Conservation (phyloP, 139 green algal genomes). For the Chlamydomonas sp. region DNA sequence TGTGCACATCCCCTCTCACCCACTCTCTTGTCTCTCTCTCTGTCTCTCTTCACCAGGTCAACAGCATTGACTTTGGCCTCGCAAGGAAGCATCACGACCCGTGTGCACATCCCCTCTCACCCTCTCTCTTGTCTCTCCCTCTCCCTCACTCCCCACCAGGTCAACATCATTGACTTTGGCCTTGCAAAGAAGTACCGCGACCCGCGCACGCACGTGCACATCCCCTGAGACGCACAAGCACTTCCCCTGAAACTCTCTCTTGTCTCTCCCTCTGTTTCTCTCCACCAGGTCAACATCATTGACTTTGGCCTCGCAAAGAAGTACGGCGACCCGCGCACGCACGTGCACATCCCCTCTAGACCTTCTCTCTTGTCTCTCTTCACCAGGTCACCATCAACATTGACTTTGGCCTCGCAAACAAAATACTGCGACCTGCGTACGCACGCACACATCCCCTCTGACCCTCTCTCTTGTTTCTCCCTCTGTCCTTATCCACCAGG, state of each 20-base stretch:
- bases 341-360: constrained; percentile 90
- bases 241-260: not conserved
- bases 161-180: constrained; percentile 98
- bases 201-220: not conserved
- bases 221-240: constrained; percentile 43
- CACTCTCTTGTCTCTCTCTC: too few species aligned
- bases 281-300: constrained; percentile 97
- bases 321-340: constrained; percentile 95
- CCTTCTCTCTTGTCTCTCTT: too few species aligned
- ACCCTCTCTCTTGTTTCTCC: too few species aligned
- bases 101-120: constrained; percentile 94
- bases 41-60: constrained; percentile 87
- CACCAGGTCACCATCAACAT: constrained; percentile 99
- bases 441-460: constrained; percentile 94
- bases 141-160: constrained; percentile 68
- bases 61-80: constrained; percentile 96
- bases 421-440: constrained; percentile 98
- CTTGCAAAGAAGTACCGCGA: constrained; percentile 58
- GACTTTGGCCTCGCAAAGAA: constrained; percentile 97
- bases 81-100: constrained; percentile 99
- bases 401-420: constrained; percentile 91
- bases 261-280: constrained; percentile 1
- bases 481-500: constrained; percentile 45
- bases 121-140: too few species aligned
- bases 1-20: constrained; percentile 94